Percentiles rank a stretch among this genome's conserved stretches.
phyloP scores from a whole-genome alignment of 1,284 basidiomycete genomes.

The Paramarasmius palmivorus region DNA sequence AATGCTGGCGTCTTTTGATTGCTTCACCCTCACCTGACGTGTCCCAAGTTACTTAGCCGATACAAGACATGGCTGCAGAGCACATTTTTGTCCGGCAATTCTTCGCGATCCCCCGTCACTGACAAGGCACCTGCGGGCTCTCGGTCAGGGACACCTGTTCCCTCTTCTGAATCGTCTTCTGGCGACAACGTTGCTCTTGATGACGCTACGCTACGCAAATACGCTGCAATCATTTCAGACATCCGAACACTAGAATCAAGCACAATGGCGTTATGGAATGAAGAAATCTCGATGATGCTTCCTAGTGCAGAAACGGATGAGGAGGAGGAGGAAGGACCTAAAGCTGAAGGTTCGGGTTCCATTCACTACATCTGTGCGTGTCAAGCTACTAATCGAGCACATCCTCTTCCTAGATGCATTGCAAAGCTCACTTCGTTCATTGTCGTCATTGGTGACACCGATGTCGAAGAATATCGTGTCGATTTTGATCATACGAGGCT shows the following conservation, averaged over 20 bases:
- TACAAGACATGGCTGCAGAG: slow-evolving; percentile 75
- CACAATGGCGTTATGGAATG: slow-evolving; percentile 57
- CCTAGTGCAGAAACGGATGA: slow-evolving; percentile 36
- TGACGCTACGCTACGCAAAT: slow-evolving; percentile 60
- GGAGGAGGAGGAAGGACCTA: slow-evolving; percentile 36
- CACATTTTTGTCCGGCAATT: slow-evolving; percentile 32
- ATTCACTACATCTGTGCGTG: neutral
- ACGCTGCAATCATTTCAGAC: slow-evolving; percentile 65
- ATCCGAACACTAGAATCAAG: slow-evolving; percentile 55
- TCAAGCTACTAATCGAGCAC: neutral
- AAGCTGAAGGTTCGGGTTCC: slow-evolving; percentile 50
- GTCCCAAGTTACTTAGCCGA: slow-evolving; percentile 68
- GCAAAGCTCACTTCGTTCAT: slow-evolving; percentile 44
- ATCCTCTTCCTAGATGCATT: slow-evolving; percentile 54
- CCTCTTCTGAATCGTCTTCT: slow-evolving; percentile 45
- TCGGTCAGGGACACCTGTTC: slow-evolving; percentile 53
- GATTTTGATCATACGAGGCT: slow-evolving; percentile 77
- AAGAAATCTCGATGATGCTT: slow-evolving; percentile 65
- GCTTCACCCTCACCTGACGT: slow-evolving; percentile 9
- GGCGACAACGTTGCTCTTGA: slow-evolving; percentile 60
- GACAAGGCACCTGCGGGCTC: slow-evolving; percentile 19
- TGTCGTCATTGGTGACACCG: slow-evolving; percentile 51
- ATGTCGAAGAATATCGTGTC: slow-evolving; percentile 67
- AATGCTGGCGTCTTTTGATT: slow-evolving; percentile 16
- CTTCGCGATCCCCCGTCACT: slow-evolving; percentile 7